These are phyloP conservation scores for Calonectria henricotiae DNA, from an alignment of 2,329 filamentous ascomycete genomes.

Conservation along the genomic window DNA sequence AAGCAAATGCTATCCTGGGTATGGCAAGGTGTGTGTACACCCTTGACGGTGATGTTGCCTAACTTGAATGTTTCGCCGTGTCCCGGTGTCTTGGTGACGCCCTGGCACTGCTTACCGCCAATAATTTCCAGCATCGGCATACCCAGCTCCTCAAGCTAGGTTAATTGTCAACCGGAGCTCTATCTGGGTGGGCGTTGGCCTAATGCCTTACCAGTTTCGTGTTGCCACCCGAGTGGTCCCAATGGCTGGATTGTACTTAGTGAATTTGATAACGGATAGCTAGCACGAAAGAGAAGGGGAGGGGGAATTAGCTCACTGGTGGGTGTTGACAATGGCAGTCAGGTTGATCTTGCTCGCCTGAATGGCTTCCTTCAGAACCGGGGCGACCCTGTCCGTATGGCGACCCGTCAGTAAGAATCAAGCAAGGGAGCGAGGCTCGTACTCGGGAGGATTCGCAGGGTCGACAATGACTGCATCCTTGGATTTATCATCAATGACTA, in stretches of 20 bases:
- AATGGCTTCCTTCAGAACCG: constrained; percentile 81
- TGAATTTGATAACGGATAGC: neutral
- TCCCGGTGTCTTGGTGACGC: constrained; percentile 82
- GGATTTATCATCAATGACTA: constrained; percentile 84
- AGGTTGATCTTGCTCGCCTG: constrained; percentile 83
- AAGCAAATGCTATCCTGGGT: constrained; percentile 99
- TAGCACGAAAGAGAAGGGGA: neutral
- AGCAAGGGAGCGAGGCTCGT: constrained; percentile 53
- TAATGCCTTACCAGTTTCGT: constrained; percentile 76
- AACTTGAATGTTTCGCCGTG: constrained; percentile 87
- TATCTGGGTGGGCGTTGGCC: neutral
- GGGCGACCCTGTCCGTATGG: constrained; percentile 66
- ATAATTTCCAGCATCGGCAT: constrained; percentile 82
- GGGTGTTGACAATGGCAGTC: constrained; percentile 93
- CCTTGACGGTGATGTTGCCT: constrained; percentile 86
- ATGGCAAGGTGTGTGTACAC: constrained; percentile 96
- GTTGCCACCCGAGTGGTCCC: constrained; percentile 96
- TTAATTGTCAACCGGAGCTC: neutral
- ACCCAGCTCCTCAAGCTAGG: constrained; percentile 63
- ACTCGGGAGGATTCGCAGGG: constrained; percentile 86
- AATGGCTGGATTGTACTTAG: constrained; percentile 74
- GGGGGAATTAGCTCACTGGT: constrained; percentile 79
- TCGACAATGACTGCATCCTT: constrained; percentile 86
- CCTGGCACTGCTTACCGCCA: constrained; percentile 88
- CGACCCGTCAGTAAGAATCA: constrained; percentile 30